Evolutionary conservation across 1,284 basidiomycete genomes (phyloP).

Genomic region (Apiotrichum brassicae): DNA sequence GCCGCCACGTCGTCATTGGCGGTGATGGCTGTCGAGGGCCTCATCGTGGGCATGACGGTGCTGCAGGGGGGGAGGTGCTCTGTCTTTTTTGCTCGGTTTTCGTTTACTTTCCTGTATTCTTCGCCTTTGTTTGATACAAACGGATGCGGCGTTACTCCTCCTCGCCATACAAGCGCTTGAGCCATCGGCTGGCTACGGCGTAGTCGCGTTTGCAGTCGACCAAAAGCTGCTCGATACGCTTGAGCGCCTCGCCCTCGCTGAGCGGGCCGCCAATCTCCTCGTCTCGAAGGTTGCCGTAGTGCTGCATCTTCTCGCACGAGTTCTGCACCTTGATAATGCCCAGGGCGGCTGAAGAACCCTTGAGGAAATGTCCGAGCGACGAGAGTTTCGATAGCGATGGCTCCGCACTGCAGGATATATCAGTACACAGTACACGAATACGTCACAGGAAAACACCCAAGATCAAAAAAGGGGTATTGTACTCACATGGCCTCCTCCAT

Average conservation of each 20-base stretch:
- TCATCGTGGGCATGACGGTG: too few species aligned
- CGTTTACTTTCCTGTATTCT: too few species aligned
- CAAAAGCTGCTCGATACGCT: slow-evolving; percentile 56
- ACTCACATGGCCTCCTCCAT: slow-evolving; percentile 77
- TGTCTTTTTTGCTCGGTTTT: background rate
- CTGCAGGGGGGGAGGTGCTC: too few species aligned
- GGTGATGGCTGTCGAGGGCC: too few species aligned
- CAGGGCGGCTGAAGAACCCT: slow-evolving; percentile 86
- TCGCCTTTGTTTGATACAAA: too few species aligned
- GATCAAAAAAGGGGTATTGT: background rate
- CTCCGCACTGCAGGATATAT: slow-evolving; percentile 10
- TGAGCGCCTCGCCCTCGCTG: slow-evolving; percentile 57
- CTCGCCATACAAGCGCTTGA: slow-evolving; percentile 52
- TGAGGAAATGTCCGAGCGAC: slow-evolving; percentile 81
- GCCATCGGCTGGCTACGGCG: slow-evolving; percentile 53
- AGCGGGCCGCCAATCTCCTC: slow-evolving; percentile 50
- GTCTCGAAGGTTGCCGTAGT: slow-evolving; percentile 60
- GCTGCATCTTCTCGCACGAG: slow-evolving; percentile 82
- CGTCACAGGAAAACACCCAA: background rate
- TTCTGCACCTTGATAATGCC: slow-evolving; percentile 72
- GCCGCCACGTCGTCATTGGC: too few species aligned
- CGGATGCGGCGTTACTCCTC: slow-evolving; percentile 15
- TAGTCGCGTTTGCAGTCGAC: slow-evolving; percentile 56
- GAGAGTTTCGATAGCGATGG: slow-evolving; percentile 53
- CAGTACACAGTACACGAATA: too few species aligned